Evolutionary conservation across 495 filamentous ascomycete species (phyloP), one percentile per base, ranked within the genome.

Genomic region (Aspergillus asperescens): DNA sequence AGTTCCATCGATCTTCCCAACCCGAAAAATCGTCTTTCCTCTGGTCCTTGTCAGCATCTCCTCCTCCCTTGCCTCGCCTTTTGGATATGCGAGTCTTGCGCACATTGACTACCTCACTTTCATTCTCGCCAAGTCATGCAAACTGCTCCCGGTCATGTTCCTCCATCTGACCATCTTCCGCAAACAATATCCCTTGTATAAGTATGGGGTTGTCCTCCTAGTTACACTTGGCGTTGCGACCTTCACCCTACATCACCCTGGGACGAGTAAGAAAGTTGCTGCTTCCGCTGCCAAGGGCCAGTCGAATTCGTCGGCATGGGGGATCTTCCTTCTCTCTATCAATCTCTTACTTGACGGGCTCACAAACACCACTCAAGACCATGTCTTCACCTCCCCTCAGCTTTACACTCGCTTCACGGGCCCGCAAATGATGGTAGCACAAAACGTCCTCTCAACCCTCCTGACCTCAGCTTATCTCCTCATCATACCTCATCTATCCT

Each of bases 351-450:
- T 98, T 59, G 93, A 98, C 68, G 93, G 93, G 47, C 77, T 98
- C 51, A 97, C 92, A 37, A 98, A 98, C 66, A 88, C 83, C 44
- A 96, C 90, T 24, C 93, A 98, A 76, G 93, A 98, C 68, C 85
- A 96, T 67, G 89, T 98, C 70, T 96, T 96, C 68, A 66, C 65
- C 46, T 80, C 81, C 7, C 73, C 73, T 3, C 62, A 69, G 31
- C 50, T 59, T 25, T 90, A 87, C 68, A 82, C 81, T 56, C 78
- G 81, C 16, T 95, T 90, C 68, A 77, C 81, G 12, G 94, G 94
- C 2, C 90, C 92, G 45, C 94, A 97, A 80, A 97, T 98, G 93
- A 98, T 98, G 93, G 89, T 89, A 52, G 94, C 92, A n/a, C 88
- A 95, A 62, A 97, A 96, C 61, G 67, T 95, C 27, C 81, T 97